Conservation (phyloP, 1,284 basidiomycete species). For the Trametes pubescens region DNA sequence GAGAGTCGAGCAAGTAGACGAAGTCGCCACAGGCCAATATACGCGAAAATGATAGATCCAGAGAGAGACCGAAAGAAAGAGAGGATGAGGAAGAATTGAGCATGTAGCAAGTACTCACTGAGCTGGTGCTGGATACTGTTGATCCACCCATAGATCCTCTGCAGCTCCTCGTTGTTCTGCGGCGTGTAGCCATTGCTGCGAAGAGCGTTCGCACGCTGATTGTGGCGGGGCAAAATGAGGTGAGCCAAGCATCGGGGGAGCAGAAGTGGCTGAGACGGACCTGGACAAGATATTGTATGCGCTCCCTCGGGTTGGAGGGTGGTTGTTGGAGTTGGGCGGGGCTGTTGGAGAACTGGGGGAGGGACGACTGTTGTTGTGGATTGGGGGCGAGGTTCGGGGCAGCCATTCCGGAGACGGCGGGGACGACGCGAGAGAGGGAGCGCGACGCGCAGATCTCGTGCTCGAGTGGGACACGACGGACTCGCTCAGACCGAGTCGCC, state of each 20-base stretch:
- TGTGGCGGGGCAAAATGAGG: slow-evolving; percentile 4
- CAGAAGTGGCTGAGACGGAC: slow-evolving; percentile 27
- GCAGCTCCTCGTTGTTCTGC: slow-evolving; percentile 47
- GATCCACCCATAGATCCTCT: slow-evolving; percentile 43
- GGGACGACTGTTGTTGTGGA: slow-evolving; percentile 31
- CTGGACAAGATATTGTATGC: slow-evolving; percentile 39
- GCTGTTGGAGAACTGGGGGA: slow-evolving; percentile 31
- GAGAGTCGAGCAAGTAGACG: too few relatives aligned
- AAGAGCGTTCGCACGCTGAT: slow-evolving; percentile 46
- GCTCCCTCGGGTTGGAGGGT: slow-evolving; percentile 35
- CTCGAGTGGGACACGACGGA: slow-evolving; percentile 25
- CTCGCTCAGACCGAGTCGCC: slow-evolving; percentile 14
- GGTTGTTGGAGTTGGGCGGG: slow-evolving; percentile 34
- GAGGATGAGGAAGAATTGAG: slow-evolving; percentile 2
- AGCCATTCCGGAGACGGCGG: slow-evolving; percentile 38
- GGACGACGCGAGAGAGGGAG: slow-evolving; percentile 33
- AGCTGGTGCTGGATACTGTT: slow-evolving; percentile 40
- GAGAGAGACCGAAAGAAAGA: background rate
- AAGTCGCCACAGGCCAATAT: background rate
- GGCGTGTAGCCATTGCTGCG: slow-evolving; percentile 44
- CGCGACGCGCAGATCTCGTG: slow-evolving; percentile 41
- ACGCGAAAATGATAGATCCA: background rate
- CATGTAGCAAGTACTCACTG: slow-evolving; percentile 30
- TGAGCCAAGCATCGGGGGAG: background rate
- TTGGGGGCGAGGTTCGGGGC: slow-evolving; percentile 41